phyloP scores from a whole-genome alignment of 768 basidiomycete species.

The Tephrocybe sp. region DNA sequence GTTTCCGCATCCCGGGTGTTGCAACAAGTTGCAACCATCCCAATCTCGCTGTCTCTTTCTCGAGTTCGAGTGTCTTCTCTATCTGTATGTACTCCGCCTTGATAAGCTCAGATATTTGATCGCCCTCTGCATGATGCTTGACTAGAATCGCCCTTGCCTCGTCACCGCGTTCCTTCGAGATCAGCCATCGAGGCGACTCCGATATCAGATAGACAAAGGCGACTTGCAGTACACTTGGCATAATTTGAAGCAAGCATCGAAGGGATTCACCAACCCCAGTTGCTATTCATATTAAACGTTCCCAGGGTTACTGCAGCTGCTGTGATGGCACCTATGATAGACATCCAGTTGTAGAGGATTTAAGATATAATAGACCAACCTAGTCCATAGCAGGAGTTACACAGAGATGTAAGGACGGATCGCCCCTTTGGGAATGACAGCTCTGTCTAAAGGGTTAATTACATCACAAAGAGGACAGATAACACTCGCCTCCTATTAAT shows the following conservation, averaged over 20 bases:
- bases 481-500: constrained; percentile 46
- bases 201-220: constrained; percentile 56
- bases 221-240: constrained; percentile 53
- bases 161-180: constrained; percentile 49
- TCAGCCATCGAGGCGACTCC: constrained; percentile 65
- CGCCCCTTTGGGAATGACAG: constrained; percentile 71
- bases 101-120: constrained; percentile 50
- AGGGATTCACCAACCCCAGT: constrained; percentile 73
- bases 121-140: constrained; percentile 62
- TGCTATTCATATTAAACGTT: constrained; percentile 54
- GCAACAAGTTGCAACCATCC: constrained; percentile 45
- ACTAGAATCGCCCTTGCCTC: constrained; percentile 47
- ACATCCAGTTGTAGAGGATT: not conserved
- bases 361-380: constrained; percentile 31
- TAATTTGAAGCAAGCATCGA: constrained; percentile 56
- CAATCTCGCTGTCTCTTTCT: constrained; percentile 42
- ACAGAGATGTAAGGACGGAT: constrained; percentile 58
- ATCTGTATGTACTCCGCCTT: constrained; percentile 59
- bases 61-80: constrained; percentile 50
- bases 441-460: constrained; percentile 30
- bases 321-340: constrained; percentile 44
- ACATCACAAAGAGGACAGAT: not conserved
- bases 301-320: constrained; percentile 61
- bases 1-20: constrained; percentile 49
- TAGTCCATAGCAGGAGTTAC: constrained; percentile 66